These are phyloP conservation scores for Debaryomyces tyrocola DNA, from an alignment of 805 yeast genomes.

Conservation along the genomic window DNA sequence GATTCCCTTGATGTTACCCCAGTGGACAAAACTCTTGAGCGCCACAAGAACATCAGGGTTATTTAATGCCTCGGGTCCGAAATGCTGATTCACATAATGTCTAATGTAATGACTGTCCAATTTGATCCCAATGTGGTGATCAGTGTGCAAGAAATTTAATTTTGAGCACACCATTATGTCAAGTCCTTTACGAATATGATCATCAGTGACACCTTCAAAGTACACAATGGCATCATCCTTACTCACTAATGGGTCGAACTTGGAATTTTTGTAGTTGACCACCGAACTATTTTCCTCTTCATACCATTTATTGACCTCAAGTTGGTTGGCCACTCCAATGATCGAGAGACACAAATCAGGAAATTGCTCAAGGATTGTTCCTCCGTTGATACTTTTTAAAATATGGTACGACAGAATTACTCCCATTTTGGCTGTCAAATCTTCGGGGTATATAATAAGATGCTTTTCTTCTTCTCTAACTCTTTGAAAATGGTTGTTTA, in stretches of 20 bases:
- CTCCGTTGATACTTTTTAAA: constrained; percentile 34
- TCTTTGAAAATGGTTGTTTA: constrained; percentile 49
- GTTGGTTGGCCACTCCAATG: constrained; percentile 49
- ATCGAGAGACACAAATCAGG: constrained; percentile 48
- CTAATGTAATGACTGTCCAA: constrained; percentile 47
- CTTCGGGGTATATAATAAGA: constrained; percentile 38
- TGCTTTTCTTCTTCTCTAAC: constrained; percentile 51
- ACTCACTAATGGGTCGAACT: constrained; percentile 28
- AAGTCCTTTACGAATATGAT: constrained; percentile 44
- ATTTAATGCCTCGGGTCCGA: constrained; percentile 38
- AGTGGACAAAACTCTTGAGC: constrained; percentile 51
- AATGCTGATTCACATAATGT: constrained; percentile 35
- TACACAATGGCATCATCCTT: constrained; percentile 35
- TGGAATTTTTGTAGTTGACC: constrained; percentile 31
- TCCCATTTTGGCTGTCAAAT: constrained; percentile 31
- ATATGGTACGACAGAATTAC: constrained; percentile 46
- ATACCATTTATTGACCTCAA: constrained; percentile 51
- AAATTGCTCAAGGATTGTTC: constrained; percentile 32
- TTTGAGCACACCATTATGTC: constrained; percentile 46
- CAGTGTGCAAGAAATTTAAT: constrained; percentile 54
- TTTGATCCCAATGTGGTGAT: constrained; percentile 53
- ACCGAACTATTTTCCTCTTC: constrained; percentile 46
- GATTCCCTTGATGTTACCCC: constrained; percentile 54
- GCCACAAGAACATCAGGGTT: constrained; percentile 47
- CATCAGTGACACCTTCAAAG: constrained; percentile 21